Percentiles rank a stretch among this genome's conserved stretches.
Conservation (phyloP, 1,284 basidiomycete genomes). For the Flammula alnicola region DNA sequence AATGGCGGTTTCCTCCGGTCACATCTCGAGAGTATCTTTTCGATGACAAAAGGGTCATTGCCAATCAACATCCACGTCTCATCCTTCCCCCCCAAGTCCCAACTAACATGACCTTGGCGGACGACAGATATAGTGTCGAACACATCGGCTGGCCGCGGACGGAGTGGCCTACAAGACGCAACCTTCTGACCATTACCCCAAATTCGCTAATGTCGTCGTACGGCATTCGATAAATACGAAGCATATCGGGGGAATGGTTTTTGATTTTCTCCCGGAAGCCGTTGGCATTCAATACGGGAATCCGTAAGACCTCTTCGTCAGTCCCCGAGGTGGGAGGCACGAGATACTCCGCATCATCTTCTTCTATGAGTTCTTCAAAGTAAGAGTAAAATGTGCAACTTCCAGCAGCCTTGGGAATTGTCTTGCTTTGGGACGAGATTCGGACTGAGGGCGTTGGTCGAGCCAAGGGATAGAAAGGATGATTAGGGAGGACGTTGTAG, state of each 20-base stretch:
- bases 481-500: slow-evolving; percentile 6
- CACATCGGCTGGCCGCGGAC: slow-evolving; percentile 17
- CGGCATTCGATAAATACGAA: slow-evolving; percentile 24
- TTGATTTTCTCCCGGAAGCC: slow-evolving; percentile 13
- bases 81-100: slow-evolving; percentile 16
- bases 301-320: slow-evolving; percentile 14
- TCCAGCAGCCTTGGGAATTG: slow-evolving; percentile 9
- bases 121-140: slow-evolving; percentile 19
- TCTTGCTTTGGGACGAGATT: slow-evolving; percentile 1
- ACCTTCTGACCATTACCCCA: background rate
- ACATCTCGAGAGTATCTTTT: slow-evolving; percentile 8
- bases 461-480: background rate
- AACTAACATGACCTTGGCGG: slow-evolving; percentile 19
- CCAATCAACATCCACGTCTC: slow-evolving; percentile 22
- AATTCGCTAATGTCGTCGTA: slow-evolving; percentile 2
- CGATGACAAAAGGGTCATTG: slow-evolving; percentile 9
- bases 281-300: slow-evolving; percentile 20
- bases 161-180: slow-evolving; percentile 7
- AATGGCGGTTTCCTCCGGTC: slow-evolving; percentile 6
- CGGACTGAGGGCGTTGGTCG: background rate
- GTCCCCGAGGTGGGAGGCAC: slow-evolving; percentile 11
- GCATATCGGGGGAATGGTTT: slow-evolving; percentile 14
- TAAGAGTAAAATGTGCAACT: slow-evolving; percentile 1
- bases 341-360: slow-evolving; percentile 23
- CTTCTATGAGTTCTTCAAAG: slow-evolving; percentile 8